phyloP scores from a whole-genome alignment of 306 rosid species.

The Rosa rugosa region DNA sequence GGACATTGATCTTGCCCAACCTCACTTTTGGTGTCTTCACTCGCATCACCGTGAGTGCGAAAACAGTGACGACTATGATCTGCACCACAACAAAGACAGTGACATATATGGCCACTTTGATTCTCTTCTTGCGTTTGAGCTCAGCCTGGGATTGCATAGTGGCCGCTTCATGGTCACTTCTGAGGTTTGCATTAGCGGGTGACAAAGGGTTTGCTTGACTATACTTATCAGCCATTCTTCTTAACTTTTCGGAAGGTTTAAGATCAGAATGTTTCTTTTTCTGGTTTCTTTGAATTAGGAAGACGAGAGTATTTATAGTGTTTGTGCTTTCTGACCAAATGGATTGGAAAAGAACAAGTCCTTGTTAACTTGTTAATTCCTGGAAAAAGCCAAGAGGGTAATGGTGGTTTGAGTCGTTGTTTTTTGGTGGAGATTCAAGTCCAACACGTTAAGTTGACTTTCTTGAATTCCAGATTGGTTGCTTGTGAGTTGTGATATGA shows the following conservation, averaged over 20 bases:
- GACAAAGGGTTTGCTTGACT: constrained; percentile 22
- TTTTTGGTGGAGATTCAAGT: not conserved
- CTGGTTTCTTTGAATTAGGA: constrained; percentile 3
- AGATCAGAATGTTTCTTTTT: not conserved
- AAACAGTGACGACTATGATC: constrained; percentile 12
- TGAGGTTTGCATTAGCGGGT: constrained; percentile 18
- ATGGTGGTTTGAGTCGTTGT: not conserved
- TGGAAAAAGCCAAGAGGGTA: constrained; percentile 13
- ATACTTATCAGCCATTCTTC: constrained; percentile 23
- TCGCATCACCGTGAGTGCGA: constrained; percentile 23
- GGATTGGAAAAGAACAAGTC: not conserved
- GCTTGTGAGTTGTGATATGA: not conserved
- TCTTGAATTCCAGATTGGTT: constrained; percentile 9
- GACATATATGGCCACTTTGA: constrained; percentile 21
- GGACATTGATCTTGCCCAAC: constrained; percentile 6
- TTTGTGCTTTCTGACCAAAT: not conserved
- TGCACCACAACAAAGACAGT: constrained; percentile 23
- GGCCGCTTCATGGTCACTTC: constrained; percentile 19
- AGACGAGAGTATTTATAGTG: constrained; percentile 9
- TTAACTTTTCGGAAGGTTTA: not conserved
- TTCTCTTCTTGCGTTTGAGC: constrained; percentile 32
- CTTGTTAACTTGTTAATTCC: not conserved
- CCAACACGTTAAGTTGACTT: too few species aligned
- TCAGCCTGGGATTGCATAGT: not conserved
- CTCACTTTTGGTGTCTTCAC: constrained; percentile 24